phyloP scores from a whole-genome alignment of 1,284 basidiomycete genomes.

The Ustilago bromivora region DNA sequence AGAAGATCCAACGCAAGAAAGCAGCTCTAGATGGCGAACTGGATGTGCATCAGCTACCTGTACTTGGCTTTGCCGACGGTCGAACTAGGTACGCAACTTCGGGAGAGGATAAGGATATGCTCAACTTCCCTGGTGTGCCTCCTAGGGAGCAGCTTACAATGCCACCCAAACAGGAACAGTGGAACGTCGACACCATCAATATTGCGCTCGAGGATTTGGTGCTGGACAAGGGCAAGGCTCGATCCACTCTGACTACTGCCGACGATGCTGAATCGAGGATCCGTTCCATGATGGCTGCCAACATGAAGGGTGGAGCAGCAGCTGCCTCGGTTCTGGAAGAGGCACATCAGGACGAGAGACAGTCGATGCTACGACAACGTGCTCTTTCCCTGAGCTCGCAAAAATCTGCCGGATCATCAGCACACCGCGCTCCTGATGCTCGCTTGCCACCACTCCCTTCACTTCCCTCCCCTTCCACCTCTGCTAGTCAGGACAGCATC shows the following conservation, averaged over 20 bases:
- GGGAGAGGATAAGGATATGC: slow-evolving; percentile 15
- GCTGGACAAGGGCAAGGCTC: slow-evolving; percentile 25
- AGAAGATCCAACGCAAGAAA: slow-evolving; percentile 36
- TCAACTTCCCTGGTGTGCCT: slow-evolving; percentile 39
- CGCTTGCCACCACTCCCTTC: slow-evolving; percentile 22
- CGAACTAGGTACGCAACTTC: slow-evolving; percentile 3
- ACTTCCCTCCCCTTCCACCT: slow-evolving; percentile 10
- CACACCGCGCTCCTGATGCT: slow-evolving; percentile 6
- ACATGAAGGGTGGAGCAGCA: slow-evolving; percentile 7
- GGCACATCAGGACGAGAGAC: slow-evolving; percentile 22
- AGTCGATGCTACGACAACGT: background rate
- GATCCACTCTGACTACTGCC: background rate
- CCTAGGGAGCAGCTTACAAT: slow-evolving; percentile 4
- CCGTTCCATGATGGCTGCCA: background rate
- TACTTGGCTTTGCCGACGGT: slow-evolving; percentile 34
- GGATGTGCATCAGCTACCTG: slow-evolving; percentile 27
- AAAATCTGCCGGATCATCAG: background rate
- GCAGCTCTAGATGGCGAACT: slow-evolving; percentile 9
- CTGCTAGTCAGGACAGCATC: background rate
- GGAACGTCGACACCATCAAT: slow-evolving; percentile 47
- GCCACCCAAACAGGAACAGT: slow-evolving; percentile 25
- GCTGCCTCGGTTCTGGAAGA: slow-evolving; percentile 42
- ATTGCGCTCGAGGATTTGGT: slow-evolving; percentile 44
- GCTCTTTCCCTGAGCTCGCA: slow-evolving; percentile 16
- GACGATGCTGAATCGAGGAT: slow-evolving; percentile 3